Conservation (phyloP, 2,329 filamentous ascomycete genomes). For the Stachybotrys elegans region DNA sequence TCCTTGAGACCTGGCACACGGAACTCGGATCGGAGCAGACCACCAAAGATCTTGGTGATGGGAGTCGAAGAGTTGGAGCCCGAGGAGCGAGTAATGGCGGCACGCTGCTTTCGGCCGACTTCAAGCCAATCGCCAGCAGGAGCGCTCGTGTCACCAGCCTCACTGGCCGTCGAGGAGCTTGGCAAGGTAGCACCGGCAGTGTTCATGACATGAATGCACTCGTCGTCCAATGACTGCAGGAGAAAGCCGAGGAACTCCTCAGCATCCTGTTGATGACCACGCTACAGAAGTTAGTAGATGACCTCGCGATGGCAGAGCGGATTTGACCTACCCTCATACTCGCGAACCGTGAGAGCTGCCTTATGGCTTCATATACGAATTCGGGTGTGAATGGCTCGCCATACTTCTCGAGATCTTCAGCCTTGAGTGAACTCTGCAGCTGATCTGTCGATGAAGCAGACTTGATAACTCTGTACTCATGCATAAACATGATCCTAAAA, state of each 20-base stretch:
- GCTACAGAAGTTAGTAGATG: conserved; percentile 39
- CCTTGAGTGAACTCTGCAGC: conserved; percentile 69
- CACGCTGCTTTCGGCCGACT: conserved; percentile 86
- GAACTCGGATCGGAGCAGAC: conserved; percentile 83
- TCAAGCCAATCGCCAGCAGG: conserved; percentile 69
- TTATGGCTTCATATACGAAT: conserved; percentile 91
- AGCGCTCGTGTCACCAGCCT: conserved; percentile 22
- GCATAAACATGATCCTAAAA: conserved; percentile 86
- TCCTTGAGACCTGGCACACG: conserved; percentile 81
- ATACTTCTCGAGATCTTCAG: conserved; percentile 79
- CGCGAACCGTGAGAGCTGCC: conserved; percentile 78
- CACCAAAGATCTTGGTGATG: conserved; percentile 90
- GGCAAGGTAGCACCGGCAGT: conserved; percentile 38
- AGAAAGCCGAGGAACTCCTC: conserved; percentile 95
- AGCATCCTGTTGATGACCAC: conserved; percentile 95
- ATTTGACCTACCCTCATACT: conserved; percentile 72
- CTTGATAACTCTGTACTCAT: conserved; percentile 82
- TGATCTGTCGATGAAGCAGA: conserved; percentile 71
- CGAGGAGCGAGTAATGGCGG: conserved; percentile 80
- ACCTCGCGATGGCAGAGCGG: too few species aligned
- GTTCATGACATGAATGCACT: conserved; percentile 72
- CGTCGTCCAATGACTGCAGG: conserved; percentile 87
- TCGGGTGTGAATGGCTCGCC: conserved; percentile 90
- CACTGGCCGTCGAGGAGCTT: conserved; percentile 22
- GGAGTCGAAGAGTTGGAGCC: conserved; percentile 73